These are phyloP conservation scores for Somion occarium DNA, from an alignment of 1,284 basidiomycete genomes.

Conservation along the genomic window DNA sequence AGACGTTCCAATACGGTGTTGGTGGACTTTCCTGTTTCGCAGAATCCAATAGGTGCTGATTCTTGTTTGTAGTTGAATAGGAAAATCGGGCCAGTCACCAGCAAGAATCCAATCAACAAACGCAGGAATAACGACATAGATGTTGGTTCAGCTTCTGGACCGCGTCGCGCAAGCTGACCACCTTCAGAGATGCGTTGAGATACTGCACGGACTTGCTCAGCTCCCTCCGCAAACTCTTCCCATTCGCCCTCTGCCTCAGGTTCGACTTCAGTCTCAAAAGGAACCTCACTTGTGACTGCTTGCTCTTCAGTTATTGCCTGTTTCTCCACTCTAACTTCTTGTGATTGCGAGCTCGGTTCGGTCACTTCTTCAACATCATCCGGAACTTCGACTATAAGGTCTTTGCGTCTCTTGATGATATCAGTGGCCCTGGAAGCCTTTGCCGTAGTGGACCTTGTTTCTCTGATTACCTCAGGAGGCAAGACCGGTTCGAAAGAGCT, in stretches of 20 bases:
- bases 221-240: slow-evolving; percentile 17
- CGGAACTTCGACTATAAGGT: not conserved
- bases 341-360: slow-evolving; percentile 8
- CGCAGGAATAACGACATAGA: slow-evolving; percentile 26
- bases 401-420: not conserved
- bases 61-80: slow-evolving; percentile 56
- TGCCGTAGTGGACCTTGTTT: slow-evolving; percentile 14
- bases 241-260: not conserved
- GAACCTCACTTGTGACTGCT: slow-evolving; percentile 1
- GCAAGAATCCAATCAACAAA: slow-evolving; percentile 34
- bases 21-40: slow-evolving; percentile 61
- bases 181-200: slow-evolving; percentile 32
- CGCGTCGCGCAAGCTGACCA: slow-evolving; percentile 17
- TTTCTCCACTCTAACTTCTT: slow-evolving; percentile 11
- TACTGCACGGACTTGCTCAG: slow-evolving; percentile 29
- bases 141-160: slow-evolving; percentile 11
- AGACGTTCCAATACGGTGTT: slow-evolving; percentile 57
- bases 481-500: slow-evolving; percentile 55
- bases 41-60: slow-evolving; percentile 78
- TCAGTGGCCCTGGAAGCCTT: slow-evolving; percentile 12
- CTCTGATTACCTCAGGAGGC: slow-evolving; percentile 31
- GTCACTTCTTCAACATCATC: slow-evolving; percentile 15
- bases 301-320: slow-evolving; percentile 8
- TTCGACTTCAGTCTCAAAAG: slow-evolving; percentile 6
- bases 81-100: slow-evolving; percentile 36